phyloP scores from a whole-genome alignment of 345 rosid genomes.

The Raphanus raphanistrum region DNA sequence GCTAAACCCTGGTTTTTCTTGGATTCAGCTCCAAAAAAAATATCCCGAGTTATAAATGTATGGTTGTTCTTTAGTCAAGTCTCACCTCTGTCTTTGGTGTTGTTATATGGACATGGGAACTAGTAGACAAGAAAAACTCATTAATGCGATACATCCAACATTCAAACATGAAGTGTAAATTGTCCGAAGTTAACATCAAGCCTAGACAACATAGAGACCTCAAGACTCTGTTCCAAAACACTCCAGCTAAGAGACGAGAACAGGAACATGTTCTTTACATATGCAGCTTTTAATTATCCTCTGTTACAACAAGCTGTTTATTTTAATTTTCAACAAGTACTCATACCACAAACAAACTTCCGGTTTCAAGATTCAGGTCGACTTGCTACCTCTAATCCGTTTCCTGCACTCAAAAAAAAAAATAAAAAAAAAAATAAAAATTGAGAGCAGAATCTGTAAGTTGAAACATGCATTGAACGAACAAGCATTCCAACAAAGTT shows the following conservation, averaged over 20 bases:
- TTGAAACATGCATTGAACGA: background rate
- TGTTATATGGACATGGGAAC: constrained; percentile 19
- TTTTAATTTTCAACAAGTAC: background rate
- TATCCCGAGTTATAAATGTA: background rate
- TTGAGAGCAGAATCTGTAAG: constrained; percentile 5
- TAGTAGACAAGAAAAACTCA: constrained; percentile 25
- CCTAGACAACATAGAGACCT: constrained; percentile 13
- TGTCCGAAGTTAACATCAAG: constrained; percentile 29
- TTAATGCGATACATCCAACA: constrained; percentile 25
- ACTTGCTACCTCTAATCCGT: constrained; percentile 88
- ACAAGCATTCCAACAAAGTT: background rate
- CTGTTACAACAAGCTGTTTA: constrained; percentile 15
- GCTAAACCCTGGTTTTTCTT: background rate
- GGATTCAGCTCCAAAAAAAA: background rate
- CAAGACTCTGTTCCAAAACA: constrained; percentile 24
- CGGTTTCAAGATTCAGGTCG: constrained; percentile 35
- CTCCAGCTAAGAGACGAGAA: constrained; percentile 18
- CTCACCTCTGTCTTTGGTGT: constrained; percentile 15
- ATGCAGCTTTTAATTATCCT: constrained; percentile 3
- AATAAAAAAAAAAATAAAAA: background rate
- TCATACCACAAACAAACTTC: constrained; percentile 12
- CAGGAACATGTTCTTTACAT: constrained; percentile 25
- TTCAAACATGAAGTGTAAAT: constrained; percentile 19
- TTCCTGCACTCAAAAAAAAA: constrained; percentile 50
- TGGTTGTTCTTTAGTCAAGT: constrained; percentile 15